phyloP scores from a whole-genome alignment of 345 rosid genomes.

The Camelina sativa region DNA sequence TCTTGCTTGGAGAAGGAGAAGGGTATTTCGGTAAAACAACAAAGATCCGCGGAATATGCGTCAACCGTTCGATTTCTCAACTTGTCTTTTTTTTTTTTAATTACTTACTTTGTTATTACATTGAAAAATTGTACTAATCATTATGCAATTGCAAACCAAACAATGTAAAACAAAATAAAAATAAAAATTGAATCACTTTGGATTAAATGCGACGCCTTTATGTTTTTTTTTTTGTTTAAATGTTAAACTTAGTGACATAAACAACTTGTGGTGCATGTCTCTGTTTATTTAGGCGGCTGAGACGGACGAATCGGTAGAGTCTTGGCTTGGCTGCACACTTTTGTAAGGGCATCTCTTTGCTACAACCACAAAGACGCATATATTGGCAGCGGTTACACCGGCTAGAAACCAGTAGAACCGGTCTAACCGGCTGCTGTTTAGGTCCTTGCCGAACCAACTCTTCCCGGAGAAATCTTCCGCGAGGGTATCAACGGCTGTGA shows the following conservation, averaged over 20 bases:
- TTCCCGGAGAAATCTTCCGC: constrained; percentile 48
- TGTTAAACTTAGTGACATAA: too few relatives aligned
- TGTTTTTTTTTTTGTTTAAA: too few relatives aligned
- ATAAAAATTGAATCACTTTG: too few relatives aligned
- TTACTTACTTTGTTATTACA: too few relatives aligned
- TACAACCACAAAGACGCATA: constrained; percentile 53
- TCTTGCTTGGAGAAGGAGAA: constrained; percentile 35
- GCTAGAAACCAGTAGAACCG: constrained; percentile 81
- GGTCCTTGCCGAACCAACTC: constrained; percentile 82
- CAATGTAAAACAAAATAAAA: too few relatives aligned
- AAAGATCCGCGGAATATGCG: constrained; percentile 34
- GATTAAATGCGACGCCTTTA: too few relatives aligned
- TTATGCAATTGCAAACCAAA: too few relatives aligned
- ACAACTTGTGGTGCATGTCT: neutral
- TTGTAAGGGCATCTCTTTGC: constrained; percentile 76
- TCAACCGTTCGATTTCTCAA: neutral
- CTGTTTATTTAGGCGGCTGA: constrained; percentile 8
- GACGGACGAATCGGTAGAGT: constrained; percentile 55
- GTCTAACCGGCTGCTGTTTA: constrained; percentile 77
- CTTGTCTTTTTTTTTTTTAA: neutral
- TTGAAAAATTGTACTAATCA: neutral
- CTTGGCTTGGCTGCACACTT: constrained; percentile 60
- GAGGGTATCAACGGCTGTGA: constrained; percentile 57
- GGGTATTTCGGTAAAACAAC: constrained; percentile 28
- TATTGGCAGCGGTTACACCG: constrained; percentile 48